Evolutionary conservation across 2,329 filamentous ascomycete genomes (phyloP), one percentile per base, ranked within the genome.

Genomic region (Beauveria scarabaeidicola): DNA sequence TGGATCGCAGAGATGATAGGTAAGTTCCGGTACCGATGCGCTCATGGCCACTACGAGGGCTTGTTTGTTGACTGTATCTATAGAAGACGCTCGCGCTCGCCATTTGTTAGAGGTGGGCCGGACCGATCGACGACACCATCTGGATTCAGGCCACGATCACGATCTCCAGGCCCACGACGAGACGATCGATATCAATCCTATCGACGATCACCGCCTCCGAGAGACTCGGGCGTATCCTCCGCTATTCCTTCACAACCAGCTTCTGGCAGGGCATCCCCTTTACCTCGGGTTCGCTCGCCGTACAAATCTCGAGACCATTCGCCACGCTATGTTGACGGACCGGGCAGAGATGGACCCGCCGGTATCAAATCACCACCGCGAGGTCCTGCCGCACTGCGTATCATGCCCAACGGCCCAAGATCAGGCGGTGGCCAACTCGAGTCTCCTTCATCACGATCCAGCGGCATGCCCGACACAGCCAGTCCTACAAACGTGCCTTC

Each of bases 51-150:
- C 8, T 8, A n/a, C n/a, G 10, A 21, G 36, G 25, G 38, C 43
- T 21, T 29, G 10, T 17, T 17, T 47, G 44, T 29, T 52, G 41
- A 62, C 23, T 38, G 63, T 68, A 58, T 62, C 38, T 60, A 63
- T 63, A 81, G 79, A 69, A 76, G 80, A 63, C 75, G 81, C 65
- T 84, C 82, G 25, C 76, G 82, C 52, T 84, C 81, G 38, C 81
- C 81, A 1, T 77, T 75, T 61, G 46, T 36, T 32, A 71, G 10
- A 68, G 71, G 38, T 66, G 74, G n/a, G 9, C n/a, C 52, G 72
- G 73, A 15, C 69, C 72, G 7, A 63, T 69, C 25, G 74, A 74
- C 3, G 15, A 71, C 77, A 0, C 73, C 74, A 41, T 69, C 71
- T 19, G 67, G 66, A 29, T 84, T 81, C 64, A 75, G 81, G 59